These are phyloP conservation scores for Rhizomucor pusillus DNA, from an alignment of 371 early-diverging fungal species.

Conservation along the genomic window DNA sequence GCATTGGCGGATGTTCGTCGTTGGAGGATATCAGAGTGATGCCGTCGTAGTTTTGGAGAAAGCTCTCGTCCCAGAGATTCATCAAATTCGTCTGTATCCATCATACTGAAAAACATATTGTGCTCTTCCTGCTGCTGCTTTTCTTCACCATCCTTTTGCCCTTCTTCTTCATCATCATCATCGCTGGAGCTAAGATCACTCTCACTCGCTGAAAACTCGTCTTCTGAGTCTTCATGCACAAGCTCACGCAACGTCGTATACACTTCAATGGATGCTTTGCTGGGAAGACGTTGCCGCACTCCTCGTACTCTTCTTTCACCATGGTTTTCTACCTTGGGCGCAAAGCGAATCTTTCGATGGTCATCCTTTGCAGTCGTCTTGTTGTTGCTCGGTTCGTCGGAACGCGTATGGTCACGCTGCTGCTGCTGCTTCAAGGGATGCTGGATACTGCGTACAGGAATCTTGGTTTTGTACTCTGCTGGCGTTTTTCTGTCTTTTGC, in stretches of 20 bases:
- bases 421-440: slow-evolving; percentile 28
- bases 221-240: slow-evolving; percentile 62
- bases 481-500: too few species aligned
- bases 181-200: slow-evolving; percentile 30
- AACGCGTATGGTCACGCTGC: slow-evolving; percentile 26
- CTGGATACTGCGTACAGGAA: slow-evolving; percentile 66
- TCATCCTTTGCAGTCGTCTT: not conserved
- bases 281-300: slow-evolving; percentile 36
- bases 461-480: not conserved
- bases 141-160: slow-evolving; percentile 40
- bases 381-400: not conserved
- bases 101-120: slow-evolving; percentile 34
- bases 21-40: slow-evolving; percentile 24
- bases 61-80: slow-evolving; percentile 4
- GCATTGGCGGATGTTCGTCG: slow-evolving; percentile 14
- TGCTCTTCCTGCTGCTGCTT: slow-evolving; percentile 15
- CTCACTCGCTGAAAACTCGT: slow-evolving; percentile 44
- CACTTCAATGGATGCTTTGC: slow-evolving; percentile 61
- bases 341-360: not conserved
- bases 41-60: slow-evolving; percentile 8
- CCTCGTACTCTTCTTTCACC: slow-evolving; percentile 10
- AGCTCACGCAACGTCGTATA: slow-evolving; percentile 62
- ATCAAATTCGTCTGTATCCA: slow-evolving; percentile 22
- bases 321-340: too few species aligned
- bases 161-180: slow-evolving; percentile 10